These are phyloP conservation scores for Deinandra increscens DNA, from an alignment of 129 eudicot genomes.

Conservation along the genomic window DNA sequence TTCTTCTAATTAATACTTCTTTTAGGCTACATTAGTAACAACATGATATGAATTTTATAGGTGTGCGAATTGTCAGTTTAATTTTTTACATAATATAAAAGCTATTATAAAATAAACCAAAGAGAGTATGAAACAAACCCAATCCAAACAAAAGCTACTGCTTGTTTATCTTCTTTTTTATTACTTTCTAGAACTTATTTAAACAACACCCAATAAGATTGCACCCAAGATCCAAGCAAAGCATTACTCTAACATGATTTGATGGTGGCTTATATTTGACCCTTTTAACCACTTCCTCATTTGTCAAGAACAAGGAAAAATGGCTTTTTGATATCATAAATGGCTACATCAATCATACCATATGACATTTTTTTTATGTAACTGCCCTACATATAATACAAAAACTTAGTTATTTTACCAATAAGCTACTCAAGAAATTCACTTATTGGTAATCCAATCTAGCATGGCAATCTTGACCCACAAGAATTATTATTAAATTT, in stretches of 20 bases:
- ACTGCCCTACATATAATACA: slow-evolving; percentile 10
- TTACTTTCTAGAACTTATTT: background rate
- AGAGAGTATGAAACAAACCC: too few species aligned
- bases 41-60: too few species aligned
- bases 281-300: slow-evolving; percentile 22
- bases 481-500: background rate
- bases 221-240: slow-evolving; percentile 39
- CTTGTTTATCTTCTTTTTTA: background rate
- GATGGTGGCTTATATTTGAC: slow-evolving; percentile 24
- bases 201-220: slow-evolving; percentile 21
- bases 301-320: background rate
- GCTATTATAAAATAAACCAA: too few species aligned
- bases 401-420: slow-evolving; percentile 14
- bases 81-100: too few species aligned
- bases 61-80: too few species aligned
- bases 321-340: slow-evolving; percentile 20
- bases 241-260: slow-evolving; percentile 21
- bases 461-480: slow-evolving; percentile 36
- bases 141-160: background rate
- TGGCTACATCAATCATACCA: slow-evolving; percentile 27
- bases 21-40: too few species aligned
- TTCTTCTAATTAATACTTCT: too few species aligned
- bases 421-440: slow-evolving; percentile 14
- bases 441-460: slow-evolving; percentile 24
- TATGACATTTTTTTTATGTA: slow-evolving; percentile 11